Evolutionary conservation across 169 alveolate species (phyloP), one percentile per base, ranked within the genome.

Genomic region (Cyclospora cayetanensis): DNA sequence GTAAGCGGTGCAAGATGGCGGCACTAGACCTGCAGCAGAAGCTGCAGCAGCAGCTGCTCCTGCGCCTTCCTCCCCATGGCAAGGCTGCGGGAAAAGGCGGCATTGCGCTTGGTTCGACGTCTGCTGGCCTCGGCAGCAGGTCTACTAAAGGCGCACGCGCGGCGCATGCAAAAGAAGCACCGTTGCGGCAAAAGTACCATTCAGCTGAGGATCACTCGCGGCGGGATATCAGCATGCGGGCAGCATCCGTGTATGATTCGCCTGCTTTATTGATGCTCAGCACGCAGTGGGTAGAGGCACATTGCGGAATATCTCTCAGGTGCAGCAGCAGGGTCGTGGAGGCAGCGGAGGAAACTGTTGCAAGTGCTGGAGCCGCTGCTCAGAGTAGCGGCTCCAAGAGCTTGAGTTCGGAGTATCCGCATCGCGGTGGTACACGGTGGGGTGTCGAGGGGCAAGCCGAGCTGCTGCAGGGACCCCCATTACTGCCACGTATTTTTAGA

Each of bases 201-300:
- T n/a, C n/a, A n/a, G n/a, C n/a, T n/a, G n/a, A n/a, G n/a, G n/a
- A n/a, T n/a, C n/a, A n/a, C n/a, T n/a, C n/a, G n/a, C n/a, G n/a
- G n/a, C n/a, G n/a, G n/a, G n/a, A n/a, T n/a, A n/a, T n/a, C n/a
- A n/a, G n/a, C n/a, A n/a, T n/a, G n/a, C n/a, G n/a, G n/a, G n/a
- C n/a, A n/a, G n/a, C n/a, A n/a, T n/a, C n/a, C n/a, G n/a, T n/a
- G 35, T 20, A 15, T 60, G 34, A n/a, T 60, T 60, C 72, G 15
- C 12, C 72, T n/a, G 72, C 31, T 12, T 5, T 31, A n/a, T n/a
- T n/a, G 0, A 60, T 60, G n/a, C 31, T 31, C 0, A 12, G 72
- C 34, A 60, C 72, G 11, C 72, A 60, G 72, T 60, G 72, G 72
- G 72, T 60, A 31, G 72, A 60, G 72, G n/a, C 15, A n/a, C 72